phyloP scores from a whole-genome alignment of 495 filamentous ascomycete species.

The Xylaria sp. region DNA sequence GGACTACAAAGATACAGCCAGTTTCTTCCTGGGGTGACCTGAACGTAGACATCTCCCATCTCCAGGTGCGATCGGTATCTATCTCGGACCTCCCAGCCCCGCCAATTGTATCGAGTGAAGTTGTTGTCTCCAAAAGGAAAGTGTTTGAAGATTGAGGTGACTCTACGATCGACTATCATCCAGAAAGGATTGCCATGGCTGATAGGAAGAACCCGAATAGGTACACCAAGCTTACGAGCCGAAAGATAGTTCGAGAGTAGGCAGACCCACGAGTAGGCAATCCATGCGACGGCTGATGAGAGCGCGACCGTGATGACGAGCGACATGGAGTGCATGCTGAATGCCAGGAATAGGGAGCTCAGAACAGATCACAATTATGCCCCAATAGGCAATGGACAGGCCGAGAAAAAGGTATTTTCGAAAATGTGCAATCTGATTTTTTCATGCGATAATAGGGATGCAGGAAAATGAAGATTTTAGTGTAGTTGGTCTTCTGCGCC shows the following conservation, averaged over 20 bases:
- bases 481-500: too few species aligned
- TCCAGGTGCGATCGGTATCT: constrained; percentile 49
- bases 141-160: constrained; percentile 28
- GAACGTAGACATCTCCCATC: constrained; percentile 49
- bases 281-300: neutral
- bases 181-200: constrained; percentile 41
- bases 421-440: too few species aligned
- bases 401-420: too few species aligned
- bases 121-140: constrained; percentile 39
- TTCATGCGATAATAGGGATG: too few species aligned
- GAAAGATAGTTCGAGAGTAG: constrained; percentile 30
- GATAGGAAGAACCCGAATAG: constrained; percentile 48
- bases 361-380: too few species aligned
- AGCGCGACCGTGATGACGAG: too few species aligned
- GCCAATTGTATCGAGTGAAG: constrained; percentile 43
- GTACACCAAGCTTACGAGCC: constrained; percentile 43
- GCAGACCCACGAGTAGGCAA: neutral
- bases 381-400: too few species aligned
- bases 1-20: constrained; percentile 52
- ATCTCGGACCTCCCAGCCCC: constrained; percentile 47
- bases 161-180: constrained; percentile 38
- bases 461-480: too few species aligned
- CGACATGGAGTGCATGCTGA: too few species aligned
- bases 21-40: constrained; percentile 50
- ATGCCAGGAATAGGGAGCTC: too few species aligned